A percentile compares a stretch with the other conserved stretches of the same genome.
phyloP scores from a whole-genome alignment of 2,329 filamentous ascomycete species.

The Byssoonygena ceratinophila region DNA sequence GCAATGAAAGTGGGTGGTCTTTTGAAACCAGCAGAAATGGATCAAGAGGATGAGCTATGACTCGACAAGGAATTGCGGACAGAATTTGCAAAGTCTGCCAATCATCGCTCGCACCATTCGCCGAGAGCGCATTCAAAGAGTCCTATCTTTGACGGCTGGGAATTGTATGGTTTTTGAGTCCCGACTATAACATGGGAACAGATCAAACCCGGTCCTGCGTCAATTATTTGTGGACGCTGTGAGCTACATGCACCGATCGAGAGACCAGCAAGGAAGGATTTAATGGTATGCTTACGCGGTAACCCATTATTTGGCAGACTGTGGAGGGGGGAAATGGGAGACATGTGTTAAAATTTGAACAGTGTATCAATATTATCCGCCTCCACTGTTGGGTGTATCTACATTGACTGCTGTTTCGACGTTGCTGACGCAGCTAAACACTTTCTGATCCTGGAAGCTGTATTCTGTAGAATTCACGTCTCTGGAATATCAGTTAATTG shows the following conservation, averaged over 20 bases:
- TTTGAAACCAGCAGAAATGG: conserved; percentile 93
- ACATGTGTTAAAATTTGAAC: conserved; percentile 2
- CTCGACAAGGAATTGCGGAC: conserved; percentile 57
- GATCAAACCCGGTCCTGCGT: not conserved
- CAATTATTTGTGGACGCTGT: not conserved
- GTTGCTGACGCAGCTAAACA: not conserved
- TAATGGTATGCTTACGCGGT: conserved; percentile 2
- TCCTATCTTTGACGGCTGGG: conserved; percentile 50
- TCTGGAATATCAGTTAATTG: conserved; percentile 8
- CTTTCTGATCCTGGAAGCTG: not conserved
- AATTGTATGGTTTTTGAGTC: conserved; percentile 50
- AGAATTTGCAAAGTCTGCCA: conserved; percentile 37
- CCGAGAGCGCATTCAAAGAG: not conserved
- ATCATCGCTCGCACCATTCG: not conserved
- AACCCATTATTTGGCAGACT: conserved; percentile 3
- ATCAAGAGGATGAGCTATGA: conserved; percentile 74
- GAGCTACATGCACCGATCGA: not conserved
- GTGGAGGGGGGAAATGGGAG: not conserved
- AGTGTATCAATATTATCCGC: conserved; percentile 6
- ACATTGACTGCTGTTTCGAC: not conserved
- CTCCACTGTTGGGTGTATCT: not conserved
- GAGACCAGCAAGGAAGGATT: not conserved
- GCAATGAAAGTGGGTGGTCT: conserved; percentile 91
- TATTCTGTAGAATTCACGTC: conserved; percentile 8
- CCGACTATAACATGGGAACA: not conserved